Percentiles rank a stretch among this genome's conserved stretches.
These are phyloP conservation scores for Moricandia arvensis DNA, from an alignment of 345 rosid species.

Conservation along the genomic window DNA sequence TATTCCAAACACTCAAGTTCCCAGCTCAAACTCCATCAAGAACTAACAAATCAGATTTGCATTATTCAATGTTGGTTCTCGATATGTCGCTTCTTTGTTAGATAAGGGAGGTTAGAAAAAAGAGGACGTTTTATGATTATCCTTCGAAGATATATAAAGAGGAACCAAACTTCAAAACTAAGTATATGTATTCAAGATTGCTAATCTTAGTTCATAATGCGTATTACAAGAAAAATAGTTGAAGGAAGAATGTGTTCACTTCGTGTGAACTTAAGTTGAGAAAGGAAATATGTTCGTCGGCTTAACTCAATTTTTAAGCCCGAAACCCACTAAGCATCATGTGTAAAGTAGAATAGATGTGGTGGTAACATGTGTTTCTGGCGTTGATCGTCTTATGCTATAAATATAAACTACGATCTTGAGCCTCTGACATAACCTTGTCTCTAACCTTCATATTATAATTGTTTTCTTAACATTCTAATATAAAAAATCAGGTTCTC, in stretches of 20 bases:
- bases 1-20: conserved; percentile 15
- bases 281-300: neutral
- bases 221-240: neutral
- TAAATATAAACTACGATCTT: neutral
- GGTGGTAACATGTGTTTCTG: neutral
- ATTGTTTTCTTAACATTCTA: neutral
- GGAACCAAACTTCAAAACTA: neutral
- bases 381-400: conserved; percentile 8
- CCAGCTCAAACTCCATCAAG: conserved; percentile 28
- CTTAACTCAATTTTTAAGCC: neutral
- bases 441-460: too few relatives aligned
- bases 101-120: too few relatives aligned
- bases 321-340: neutral
- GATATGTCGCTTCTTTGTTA: neutral
- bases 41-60: conserved; percentile 1
- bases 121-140: neutral
- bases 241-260: neutral
- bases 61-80: neutral
- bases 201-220: neutral
- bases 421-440: conserved; percentile 15
- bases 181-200: neutral
- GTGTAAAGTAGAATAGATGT: neutral
- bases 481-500: neutral
- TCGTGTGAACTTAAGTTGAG: neutral
- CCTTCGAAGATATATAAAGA: neutral